These are phyloP conservation scores for Kwoniella shivajii DNA, from an alignment of 1,284 basidiomycete genomes.

Conservation along the genomic window DNA sequence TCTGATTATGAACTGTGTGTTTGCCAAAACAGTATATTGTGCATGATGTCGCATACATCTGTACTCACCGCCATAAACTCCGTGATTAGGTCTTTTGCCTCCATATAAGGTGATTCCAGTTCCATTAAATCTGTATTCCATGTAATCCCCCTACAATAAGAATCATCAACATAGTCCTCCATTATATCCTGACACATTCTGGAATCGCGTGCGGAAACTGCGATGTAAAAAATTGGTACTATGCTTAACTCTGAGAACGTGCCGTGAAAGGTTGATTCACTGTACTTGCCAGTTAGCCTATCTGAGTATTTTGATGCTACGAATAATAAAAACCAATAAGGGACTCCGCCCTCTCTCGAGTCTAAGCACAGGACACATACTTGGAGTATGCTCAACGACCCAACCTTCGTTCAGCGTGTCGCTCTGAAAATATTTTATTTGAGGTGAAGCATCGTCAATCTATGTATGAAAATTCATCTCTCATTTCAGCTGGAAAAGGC, in stretches of 20 bases:
- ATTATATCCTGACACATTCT: too few species aligned
- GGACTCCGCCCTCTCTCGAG: too few species aligned
- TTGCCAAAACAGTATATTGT: too few species aligned
- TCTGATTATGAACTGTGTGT: too few species aligned
- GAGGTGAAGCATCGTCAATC: constrained; percentile 26
- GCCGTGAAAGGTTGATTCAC: constrained; percentile 19
- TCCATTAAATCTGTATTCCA: constrained; percentile 34
- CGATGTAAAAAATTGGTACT: background rate
- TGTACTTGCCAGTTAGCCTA: constrained; percentile 7
- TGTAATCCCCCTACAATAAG: constrained; percentile 23
- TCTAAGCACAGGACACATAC: background rate
- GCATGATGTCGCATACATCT: too few species aligned
- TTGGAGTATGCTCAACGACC: constrained; percentile 9
- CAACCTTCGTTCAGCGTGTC: constrained; percentile 5
- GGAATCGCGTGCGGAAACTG: background rate
- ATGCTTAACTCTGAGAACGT: constrained; percentile 21
- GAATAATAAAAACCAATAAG: too few species aligned
- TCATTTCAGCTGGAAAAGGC: too few species aligned
- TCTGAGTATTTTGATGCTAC: constrained; percentile 9
- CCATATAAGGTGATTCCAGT: constrained; percentile 33
- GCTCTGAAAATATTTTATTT: constrained; percentile 12
- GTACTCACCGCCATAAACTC: constrained; percentile 23
- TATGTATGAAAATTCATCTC: too few species aligned
- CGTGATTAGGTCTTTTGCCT: constrained; percentile 27
- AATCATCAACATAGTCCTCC: background rate